These are phyloP conservation scores for Albizia julibrissin DNA, from an alignment of 306 rosid genomes.

Conservation along the genomic window DNA sequence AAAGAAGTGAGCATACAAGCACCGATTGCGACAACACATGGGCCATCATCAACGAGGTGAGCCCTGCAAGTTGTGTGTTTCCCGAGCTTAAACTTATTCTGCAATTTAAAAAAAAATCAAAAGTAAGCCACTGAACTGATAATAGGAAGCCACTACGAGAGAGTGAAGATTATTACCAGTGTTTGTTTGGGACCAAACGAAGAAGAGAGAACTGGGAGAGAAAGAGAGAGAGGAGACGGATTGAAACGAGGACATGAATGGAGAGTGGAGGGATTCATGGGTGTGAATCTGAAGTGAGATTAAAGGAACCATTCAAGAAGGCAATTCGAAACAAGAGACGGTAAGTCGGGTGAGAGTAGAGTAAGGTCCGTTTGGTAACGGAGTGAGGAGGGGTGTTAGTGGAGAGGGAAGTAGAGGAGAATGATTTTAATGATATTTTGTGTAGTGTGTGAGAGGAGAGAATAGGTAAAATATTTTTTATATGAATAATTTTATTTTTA, in stretches of 20 bases:
- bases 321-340: not conserved
- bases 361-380: no score
- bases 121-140: not conserved
- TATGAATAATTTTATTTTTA: no score
- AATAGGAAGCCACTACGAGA: not conserved
- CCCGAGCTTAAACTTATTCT: not conserved
- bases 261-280: constrained; percentile 18
- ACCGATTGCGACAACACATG: constrained; percentile 79
- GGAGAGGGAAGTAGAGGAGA: no score
- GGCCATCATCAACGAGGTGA: constrained; percentile 54
- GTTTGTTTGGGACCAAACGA: constrained; percentile 23
- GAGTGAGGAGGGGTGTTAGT: no score
- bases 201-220: not conserved
- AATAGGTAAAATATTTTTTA: no score
- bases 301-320: not conserved
- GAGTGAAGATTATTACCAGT: not conserved
- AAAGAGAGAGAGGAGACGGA: not conserved
- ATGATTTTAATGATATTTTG: no score
- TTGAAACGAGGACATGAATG: not conserved
- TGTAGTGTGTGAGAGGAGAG: no score
- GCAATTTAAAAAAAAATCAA: not conserved
- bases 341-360: not conserved
- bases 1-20: constrained; percentile 77
- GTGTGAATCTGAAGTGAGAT: not conserved
- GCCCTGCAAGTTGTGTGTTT: constrained; percentile 43